Base-by-base conservation (phyloP, 768 basidiomycete species). In the Pulveroboletus frians region DNA sequence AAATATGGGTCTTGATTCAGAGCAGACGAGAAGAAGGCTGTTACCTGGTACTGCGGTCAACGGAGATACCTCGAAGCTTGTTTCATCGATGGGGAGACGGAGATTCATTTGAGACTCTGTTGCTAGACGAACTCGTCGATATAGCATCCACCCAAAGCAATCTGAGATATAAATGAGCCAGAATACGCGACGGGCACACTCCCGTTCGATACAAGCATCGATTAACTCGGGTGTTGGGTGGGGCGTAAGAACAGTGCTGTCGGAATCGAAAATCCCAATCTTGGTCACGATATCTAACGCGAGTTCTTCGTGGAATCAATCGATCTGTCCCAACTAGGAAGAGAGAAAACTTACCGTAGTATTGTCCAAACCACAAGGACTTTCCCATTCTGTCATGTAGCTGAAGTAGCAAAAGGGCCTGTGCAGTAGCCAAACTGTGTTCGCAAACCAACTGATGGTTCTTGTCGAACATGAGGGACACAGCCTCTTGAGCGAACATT, bases 101-200 rank as follows among this genome's bases (percentile, higher is more conserved):
- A 89, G 74, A 31, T 73, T 75, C 49, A 80, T 65, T 50, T 84
- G 77, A 36, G 69, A 65, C 38, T 69, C 70, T 50, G 67, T 60
- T 54, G 69, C 66, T 23, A 69, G 65, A 20, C 65, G 67, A 39
- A 64, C 47, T 26, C 69, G 71, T 47, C 66, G 61, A 57, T 67
- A 69, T 20, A 69, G 41, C 44, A 72, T 67, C 57, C 71, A 69
- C 37, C 67, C 66, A 21, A 77, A 69, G 56, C 71, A 66, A 59
- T 84, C 80, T 60, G 85, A 73, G 51, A 81, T 69, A 60, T 82
- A 79, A 50, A 87, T 79, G 47, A 87, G 72, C 88, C 88, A 91
- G 67, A 90, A 89, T 50, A 85, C 80, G 48, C 88, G 80, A 39
- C 88, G 83, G n/a, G 82, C 73, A 52, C 84, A 85, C 70, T 92